Percentiles rank a stretch among this genome's conserved stretches.
Evolutionary conservation across 371 early-diverging fungal genomes (phyloP).

Genomic region (Globomyces sp.): DNA sequence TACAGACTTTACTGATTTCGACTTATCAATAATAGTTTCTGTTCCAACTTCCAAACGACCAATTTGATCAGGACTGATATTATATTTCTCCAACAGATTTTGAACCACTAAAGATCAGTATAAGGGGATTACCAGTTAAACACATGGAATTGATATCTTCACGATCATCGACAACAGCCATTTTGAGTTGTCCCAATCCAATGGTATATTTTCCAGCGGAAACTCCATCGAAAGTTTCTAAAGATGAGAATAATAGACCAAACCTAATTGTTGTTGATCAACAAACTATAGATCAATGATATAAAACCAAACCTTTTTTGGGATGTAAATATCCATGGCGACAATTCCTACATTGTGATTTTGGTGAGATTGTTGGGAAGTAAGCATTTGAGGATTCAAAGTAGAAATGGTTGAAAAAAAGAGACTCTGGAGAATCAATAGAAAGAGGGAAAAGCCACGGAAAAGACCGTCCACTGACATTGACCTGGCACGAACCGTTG

Average conservation of each 20-base stretch:
- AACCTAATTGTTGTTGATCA: slow-evolving; percentile 65
- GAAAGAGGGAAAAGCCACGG: no score
- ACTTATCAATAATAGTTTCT: slow-evolving; percentile 97
- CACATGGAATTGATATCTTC: slow-evolving; percentile 95
- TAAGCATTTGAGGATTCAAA: no score
- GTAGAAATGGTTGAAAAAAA: no score
- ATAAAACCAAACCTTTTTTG: slow-evolving; percentile 80
- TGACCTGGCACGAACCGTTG: no score
- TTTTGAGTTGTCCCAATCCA: slow-evolving; percentile 93
- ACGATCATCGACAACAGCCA: slow-evolving; percentile 94
- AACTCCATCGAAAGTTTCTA: slow-evolving; percentile 87
- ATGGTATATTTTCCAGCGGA: slow-evolving; percentile 97
- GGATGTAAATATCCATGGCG: background rate
- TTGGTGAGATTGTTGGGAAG: no score
- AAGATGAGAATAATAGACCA: background rate
- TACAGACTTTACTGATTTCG: slow-evolving; percentile 94
- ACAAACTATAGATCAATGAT: slow-evolving; percentile 67
- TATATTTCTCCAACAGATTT: slow-evolving; percentile 88
- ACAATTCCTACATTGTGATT: no score
- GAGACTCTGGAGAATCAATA: no score
- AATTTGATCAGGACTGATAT: slow-evolving; percentile 77
- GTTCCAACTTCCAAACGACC: slow-evolving; percentile 98
- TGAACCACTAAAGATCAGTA: slow-evolving; percentile 66
- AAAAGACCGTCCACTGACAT: no score
- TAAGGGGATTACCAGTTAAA: slow-evolving; percentile 68